Evolutionary conservation across 164 flowering plant species (phyloP).

Genomic region (Piper betle): DNA sequence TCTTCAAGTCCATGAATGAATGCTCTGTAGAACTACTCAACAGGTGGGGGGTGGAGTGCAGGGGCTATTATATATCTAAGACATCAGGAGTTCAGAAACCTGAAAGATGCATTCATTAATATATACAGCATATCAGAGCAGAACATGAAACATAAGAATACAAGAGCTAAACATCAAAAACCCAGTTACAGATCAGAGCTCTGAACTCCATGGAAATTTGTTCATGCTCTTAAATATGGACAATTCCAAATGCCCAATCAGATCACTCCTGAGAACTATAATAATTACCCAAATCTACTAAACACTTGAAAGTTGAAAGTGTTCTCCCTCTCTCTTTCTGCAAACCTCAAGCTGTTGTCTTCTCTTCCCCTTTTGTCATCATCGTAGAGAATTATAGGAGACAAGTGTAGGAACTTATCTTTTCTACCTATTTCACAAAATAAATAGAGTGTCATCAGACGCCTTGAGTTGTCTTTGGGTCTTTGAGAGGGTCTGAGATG

Average conservation of each 20-base stretch:
- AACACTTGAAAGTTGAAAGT: background rate
- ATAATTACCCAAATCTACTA: background rate
- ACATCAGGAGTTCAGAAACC: background rate
- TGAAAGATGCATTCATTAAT: background rate
- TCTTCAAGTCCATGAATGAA: background rate
- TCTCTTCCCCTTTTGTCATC: no score
- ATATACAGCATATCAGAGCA: background rate
- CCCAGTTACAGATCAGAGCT: background rate
- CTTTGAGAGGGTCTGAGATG: no score
- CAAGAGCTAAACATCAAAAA: background rate
- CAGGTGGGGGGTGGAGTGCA: background rate
- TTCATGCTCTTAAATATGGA: background rate
- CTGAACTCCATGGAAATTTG: background rate
- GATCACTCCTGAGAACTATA: background rate
- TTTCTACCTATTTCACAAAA: background rate
- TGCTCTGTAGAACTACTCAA: background rate
- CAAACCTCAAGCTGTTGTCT: no score
- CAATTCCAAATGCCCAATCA: background rate
- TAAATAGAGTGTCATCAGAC: background rate
- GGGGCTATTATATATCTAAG: background rate
- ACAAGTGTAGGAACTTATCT: background rate
- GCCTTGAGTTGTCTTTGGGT: background rate
- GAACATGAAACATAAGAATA: background rate
- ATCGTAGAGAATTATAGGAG: no score
- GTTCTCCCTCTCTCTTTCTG: no score